Evolutionary conservation across 2,329 filamentous ascomycete species (phyloP).

Genomic region (Diaporthe batatas): DNA sequence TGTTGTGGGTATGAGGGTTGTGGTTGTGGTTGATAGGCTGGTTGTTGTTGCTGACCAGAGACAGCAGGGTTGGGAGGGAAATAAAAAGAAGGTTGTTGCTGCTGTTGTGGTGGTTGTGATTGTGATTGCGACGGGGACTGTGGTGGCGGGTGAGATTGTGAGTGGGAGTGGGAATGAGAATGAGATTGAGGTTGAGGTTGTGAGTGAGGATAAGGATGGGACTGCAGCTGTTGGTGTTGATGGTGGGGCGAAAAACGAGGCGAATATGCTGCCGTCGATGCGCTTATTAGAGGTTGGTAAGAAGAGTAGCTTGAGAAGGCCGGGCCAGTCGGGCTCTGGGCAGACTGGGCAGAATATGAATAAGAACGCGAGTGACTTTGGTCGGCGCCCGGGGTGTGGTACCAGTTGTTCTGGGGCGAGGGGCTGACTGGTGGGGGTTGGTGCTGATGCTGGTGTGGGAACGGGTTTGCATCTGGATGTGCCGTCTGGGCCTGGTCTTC

Average conservation of each 20-base stretch:
- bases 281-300: conserved; percentile 38
- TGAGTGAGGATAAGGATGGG: background rate
- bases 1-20: conserved; percentile 10
- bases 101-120: background rate
- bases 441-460: conserved; percentile 44
- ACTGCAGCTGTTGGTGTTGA: conserved; percentile 33
- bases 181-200: background rate
- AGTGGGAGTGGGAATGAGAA: background rate
- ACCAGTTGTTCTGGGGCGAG: conserved; percentile 39
- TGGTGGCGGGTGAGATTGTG: conserved; percentile 9
- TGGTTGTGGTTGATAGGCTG: conserved; percentile 25
- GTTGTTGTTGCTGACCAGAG: conserved; percentile 31
- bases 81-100: background rate
- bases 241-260: conserved; percentile 39
- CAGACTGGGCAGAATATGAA: conserved; percentile 41
- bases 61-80: conserved; percentile 17
- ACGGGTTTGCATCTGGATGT: conserved; percentile 39
- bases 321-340: conserved; percentile 40
- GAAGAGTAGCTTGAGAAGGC: conserved; percentile 35
- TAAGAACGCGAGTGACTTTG: conserved; percentile 39
- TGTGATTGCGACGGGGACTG: background rate
- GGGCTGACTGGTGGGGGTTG: conserved; percentile 36
- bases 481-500: conserved; percentile 45
- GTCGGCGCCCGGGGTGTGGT: conserved; percentile 38
- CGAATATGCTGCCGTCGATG: conserved; percentile 33